A percentile compares a stretch with the other conserved stretches of the same genome.
phyloP scores from a whole-genome alignment of 2,329 filamentous ascomycete genomes.

The Exophiala oligosperma region DNA sequence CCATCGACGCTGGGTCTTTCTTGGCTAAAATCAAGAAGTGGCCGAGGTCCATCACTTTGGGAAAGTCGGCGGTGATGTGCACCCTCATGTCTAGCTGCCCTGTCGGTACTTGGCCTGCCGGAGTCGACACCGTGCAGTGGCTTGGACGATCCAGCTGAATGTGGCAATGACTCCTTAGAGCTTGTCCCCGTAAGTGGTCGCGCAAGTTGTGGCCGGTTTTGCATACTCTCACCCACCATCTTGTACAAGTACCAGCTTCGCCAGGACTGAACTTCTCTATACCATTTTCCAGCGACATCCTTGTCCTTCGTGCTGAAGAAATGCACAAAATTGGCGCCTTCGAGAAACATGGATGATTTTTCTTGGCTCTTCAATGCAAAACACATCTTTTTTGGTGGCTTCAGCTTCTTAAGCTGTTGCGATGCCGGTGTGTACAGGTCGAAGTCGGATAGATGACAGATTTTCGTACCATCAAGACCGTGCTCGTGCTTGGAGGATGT shows the following conservation, averaged over 20 bases:
- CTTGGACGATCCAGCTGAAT: conserved; percentile 65
- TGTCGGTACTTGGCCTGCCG: neutral
- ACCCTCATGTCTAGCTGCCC: neutral
- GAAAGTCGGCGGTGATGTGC: conserved; percentile 7
- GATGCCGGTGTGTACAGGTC: conserved; percentile 81
- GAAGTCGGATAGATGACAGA: conserved; percentile 89
- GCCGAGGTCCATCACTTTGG: conserved; percentile 11
- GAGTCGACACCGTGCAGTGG: conserved; percentile 65
- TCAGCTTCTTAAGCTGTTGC: conserved; percentile 69
- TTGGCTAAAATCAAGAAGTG: conserved; percentile 16
- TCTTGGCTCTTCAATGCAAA: conserved; percentile 91
- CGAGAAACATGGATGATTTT: conserved; percentile 79
- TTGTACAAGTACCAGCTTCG: conserved; percentile 89
- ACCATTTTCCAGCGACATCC: conserved; percentile 66
- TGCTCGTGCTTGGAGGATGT: conserved; percentile 73
- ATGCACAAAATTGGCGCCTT: conserved; percentile 83
- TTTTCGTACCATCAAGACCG: conserved; percentile 48
- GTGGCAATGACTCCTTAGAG: conserved; percentile 54
- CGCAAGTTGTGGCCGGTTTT: conserved; percentile 16
- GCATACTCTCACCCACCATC: conserved; percentile 60
- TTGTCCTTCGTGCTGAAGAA: conserved; percentile 83
- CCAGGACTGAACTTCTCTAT: conserved; percentile 73
- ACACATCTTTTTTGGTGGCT: conserved; percentile 80
- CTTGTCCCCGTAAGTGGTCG: conserved; percentile 25
- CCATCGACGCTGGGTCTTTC: conserved; percentile 10